These are phyloP conservation scores for Beauveria asiatica DNA, from an alignment of 2,329 filamentous ascomycete genomes.

Conservation along the genomic window DNA sequence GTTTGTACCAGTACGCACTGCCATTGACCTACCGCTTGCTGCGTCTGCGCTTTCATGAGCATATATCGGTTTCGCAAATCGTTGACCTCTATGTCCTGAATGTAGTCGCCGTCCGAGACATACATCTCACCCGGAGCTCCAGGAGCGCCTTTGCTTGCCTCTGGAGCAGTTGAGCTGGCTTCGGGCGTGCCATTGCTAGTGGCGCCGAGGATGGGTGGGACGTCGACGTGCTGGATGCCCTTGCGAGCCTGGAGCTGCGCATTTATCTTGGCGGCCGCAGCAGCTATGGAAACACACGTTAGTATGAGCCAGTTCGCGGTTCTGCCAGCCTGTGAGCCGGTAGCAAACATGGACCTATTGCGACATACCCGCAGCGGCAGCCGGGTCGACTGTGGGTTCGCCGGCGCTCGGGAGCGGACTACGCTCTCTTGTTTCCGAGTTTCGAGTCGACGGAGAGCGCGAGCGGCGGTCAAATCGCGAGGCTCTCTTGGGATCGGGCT, in stretches of 20 bases:
- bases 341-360: background rate
- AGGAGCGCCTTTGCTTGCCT: constrained; percentile 17
- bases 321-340: background rate
- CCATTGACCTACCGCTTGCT: constrained; percentile 93
- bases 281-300: constrained; percentile 44
- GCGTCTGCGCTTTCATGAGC: constrained; percentile 91
- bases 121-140: constrained; percentile 80
- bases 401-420: constrained; percentile 56
- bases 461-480: constrained; percentile 91
- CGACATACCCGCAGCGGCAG: constrained; percentile 64
- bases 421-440: constrained; percentile 67
- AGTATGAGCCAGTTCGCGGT: background rate
- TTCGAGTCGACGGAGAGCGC: constrained; percentile 64
- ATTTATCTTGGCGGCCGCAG: constrained; percentile 82
- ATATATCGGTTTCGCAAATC: constrained; percentile 94
- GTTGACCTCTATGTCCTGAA: constrained; percentile 98
- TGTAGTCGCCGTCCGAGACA: constrained; percentile 92
- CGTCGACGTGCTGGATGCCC: constrained; percentile 82
- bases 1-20: background rate
- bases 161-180: constrained; percentile 27
- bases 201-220: constrained; percentile 66
- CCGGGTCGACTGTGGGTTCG: constrained; percentile 55
- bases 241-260: constrained; percentile 78
- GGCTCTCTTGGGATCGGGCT: constrained; percentile 64
- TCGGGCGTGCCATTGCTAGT: constrained; percentile 33